These are phyloP conservation scores for Astragalus membranaceus DNA, from an alignment of 306 rosid genomes.

Conservation along the genomic window DNA sequence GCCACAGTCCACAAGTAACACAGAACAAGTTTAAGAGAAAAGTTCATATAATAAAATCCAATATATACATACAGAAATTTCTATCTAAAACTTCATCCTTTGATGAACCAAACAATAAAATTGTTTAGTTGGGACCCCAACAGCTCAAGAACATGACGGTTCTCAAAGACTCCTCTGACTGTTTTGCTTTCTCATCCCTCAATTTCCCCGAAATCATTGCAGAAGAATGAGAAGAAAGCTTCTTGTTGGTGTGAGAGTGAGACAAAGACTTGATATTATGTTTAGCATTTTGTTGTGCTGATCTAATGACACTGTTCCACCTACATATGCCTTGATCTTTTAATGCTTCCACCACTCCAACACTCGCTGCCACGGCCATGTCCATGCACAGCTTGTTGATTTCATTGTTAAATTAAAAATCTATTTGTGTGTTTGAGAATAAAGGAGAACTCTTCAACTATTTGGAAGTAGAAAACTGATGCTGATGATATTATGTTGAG, in stretches of 20 bases:
- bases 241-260: slow-evolving; percentile 25
- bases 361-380: slow-evolving; percentile 27
- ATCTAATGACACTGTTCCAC: slow-evolving; percentile 35
- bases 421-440: no score
- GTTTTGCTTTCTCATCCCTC: slow-evolving; percentile 39
- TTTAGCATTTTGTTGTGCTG: slow-evolving; percentile 37
- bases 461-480: no score
- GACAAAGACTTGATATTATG: slow-evolving; percentile 13
- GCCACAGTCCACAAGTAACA: not conserved
- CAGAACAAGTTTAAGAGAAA: not conserved
- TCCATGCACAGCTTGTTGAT: slow-evolving; percentile 23
- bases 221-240: slow-evolving; percentile 30
- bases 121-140: slow-evolving; percentile 30
- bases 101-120: not conserved
- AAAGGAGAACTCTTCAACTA: no score
- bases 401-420: slow-evolving; percentile 2
- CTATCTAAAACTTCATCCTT: not conserved
- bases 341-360: slow-evolving; percentile 36
- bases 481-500: no score
- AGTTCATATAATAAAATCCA: not conserved
- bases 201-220: not conserved
- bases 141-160: slow-evolving; percentile 65
- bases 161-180: slow-evolving; percentile 57
- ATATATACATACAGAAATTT: not conserved
- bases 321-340: slow-evolving; percentile 58